These are phyloP conservation scores for Conidiobolus incongruus DNA, from an alignment of 371 early-diverging fungal species.

Conservation along the genomic window DNA sequence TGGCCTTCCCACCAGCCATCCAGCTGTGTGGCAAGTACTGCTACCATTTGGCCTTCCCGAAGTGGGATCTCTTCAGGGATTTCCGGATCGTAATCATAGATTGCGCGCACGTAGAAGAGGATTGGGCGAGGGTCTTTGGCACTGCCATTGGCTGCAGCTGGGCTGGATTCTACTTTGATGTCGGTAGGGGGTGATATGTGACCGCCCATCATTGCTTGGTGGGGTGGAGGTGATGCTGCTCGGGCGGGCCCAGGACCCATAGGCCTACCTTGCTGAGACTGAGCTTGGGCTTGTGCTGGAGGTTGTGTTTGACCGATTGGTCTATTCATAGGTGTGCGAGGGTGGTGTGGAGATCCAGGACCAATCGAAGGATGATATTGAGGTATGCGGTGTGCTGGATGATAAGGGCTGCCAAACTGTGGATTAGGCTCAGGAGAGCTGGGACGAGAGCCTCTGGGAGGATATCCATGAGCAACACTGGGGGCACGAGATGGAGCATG, in stretches of 20 bases:
- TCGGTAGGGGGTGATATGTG: background rate
- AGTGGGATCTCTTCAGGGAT: slow-evolving; percentile 57
- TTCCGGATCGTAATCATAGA: slow-evolving; percentile 63
- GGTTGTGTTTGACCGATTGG: background rate
- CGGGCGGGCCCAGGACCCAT: background rate
- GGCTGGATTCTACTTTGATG: background rate
- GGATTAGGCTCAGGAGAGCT: background rate
- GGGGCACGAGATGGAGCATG: background rate
- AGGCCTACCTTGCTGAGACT: background rate
- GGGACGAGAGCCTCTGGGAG: background rate
- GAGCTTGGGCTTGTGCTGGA: background rate
- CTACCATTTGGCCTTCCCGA: slow-evolving; percentile 45
- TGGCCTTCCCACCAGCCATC: slow-evolving; percentile 60
- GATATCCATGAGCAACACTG: background rate
- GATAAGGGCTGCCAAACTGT: background rate
- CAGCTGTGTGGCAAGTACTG: slow-evolving; percentile 30
- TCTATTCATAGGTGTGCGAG: background rate
- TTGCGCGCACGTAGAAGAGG: slow-evolving; percentile 26
- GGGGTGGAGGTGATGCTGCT: background rate
- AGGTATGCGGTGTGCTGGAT: background rate
- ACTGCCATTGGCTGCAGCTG: background rate
- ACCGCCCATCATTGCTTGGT: background rate
- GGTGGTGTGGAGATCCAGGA: background rate
- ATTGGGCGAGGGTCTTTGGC: slow-evolving; percentile 2
- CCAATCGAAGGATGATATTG: background rate